These are phyloP conservation scores for Pythium sp. DNA, from an alignment of 352 stramenopile species.

Conservation along the genomic window DNA sequence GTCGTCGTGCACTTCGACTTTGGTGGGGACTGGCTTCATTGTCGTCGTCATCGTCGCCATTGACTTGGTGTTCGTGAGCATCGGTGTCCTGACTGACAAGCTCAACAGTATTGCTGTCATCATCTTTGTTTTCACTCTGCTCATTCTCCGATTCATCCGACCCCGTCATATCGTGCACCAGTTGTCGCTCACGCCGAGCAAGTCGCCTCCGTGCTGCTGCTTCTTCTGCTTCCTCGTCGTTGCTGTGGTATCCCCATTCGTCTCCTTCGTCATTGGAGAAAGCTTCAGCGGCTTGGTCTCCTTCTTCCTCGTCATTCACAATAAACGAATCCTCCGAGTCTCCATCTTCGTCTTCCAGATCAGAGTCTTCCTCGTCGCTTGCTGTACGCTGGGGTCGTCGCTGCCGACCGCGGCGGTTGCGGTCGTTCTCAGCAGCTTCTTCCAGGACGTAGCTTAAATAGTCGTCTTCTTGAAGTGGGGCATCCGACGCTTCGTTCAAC, in stretches of 20 bases:
- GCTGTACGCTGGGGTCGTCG: slow-evolving; percentile 24
- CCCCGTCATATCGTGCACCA: slow-evolving; percentile 12
- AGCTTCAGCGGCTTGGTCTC: slow-evolving; percentile 18
- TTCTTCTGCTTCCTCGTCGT: slow-evolving; percentile 41
- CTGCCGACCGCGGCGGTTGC: slow-evolving; percentile 15
- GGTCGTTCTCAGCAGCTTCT: slow-evolving; percentile 22
- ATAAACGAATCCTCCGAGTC: slow-evolving; percentile 77
- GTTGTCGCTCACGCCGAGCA: not conserved
- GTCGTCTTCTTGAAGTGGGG: slow-evolving; percentile 22
- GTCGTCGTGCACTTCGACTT: not conserved
- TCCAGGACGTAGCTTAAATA: slow-evolving; percentile 33
- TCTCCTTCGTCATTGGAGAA: slow-evolving; percentile 33
- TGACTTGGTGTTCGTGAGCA: not conserved
- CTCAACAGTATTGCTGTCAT: not conserved
- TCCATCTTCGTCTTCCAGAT: slow-evolving; percentile 29
- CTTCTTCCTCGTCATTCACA: slow-evolving; percentile 42
- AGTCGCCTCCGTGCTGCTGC: not conserved
- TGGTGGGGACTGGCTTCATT: slow-evolving; percentile 1
- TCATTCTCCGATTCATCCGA: slow-evolving; percentile 6
- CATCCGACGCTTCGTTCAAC: slow-evolving; percentile 40
- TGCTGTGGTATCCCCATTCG: slow-evolving; percentile 27
- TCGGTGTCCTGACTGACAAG: slow-evolving; percentile 17
- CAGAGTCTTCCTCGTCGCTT: slow-evolving; percentile 35
- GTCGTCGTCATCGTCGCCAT: slow-evolving; percentile 2
- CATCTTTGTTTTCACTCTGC: too few relatives aligned